Evolutionary conservation across 306 rosid species (phyloP), one percentile per base, ranked within the genome.

Genomic region (Cicer yamashitae): DNA sequence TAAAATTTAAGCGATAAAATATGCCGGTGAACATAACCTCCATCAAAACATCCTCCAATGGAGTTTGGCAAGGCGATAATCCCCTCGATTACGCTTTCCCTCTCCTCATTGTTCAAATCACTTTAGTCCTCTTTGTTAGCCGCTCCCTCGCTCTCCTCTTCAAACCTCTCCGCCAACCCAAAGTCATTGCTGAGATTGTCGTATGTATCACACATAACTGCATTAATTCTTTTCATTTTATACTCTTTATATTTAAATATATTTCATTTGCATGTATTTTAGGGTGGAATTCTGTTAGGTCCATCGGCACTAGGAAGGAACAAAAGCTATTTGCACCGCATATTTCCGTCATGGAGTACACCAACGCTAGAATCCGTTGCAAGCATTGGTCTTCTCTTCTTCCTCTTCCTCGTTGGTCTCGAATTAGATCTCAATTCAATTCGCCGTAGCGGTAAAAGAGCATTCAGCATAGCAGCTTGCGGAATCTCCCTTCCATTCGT

Each of bases 111-210:
- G 25, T 88, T 45, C 98, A 93, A 64, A 84, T 73, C 69, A 79
- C 72, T 59, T 44, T 91, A 4, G 85, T 93, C 64, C 81, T 93
- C 38, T 4, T 67, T 38, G 62, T 91, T 4, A 73, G 82, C 52
- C 96, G 96, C 79, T 65, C 71, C 84, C 93, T 93, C 11, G 84
- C 91, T 6, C 75, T 91, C 67, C 82, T 89, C 51, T 73, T 91
- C 85, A 93, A 93, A 67, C 96, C 98, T 30, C 96, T 93, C 73
- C 93, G 91, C 6, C 97, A 93, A 48, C 98, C 97, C 30, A 91
- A 87, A 84, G 98, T 91, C 79, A 88, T 93, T 0, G 97, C 96
- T 0, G 98, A 93, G 41, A 93, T 93, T 6, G 77, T 86, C 1
- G 96, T 89, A 84, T 0, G 87, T 67, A 14, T 3, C 34, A 25